phyloP scores from a whole-genome alignment of 1,139 yeast genomes.

The Taphrina deformans region DNA sequence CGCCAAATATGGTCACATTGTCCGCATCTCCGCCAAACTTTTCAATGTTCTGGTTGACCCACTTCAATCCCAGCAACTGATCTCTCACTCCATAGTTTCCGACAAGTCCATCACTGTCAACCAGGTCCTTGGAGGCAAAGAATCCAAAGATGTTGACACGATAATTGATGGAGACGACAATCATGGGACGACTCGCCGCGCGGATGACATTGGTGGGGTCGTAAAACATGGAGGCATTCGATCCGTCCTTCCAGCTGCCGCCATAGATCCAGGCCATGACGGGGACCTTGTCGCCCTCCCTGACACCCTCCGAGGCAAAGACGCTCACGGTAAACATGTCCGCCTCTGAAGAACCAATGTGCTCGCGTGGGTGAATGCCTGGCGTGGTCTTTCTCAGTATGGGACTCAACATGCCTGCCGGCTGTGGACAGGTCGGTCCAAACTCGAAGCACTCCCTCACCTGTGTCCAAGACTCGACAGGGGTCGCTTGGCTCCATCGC shows the following conservation, averaged over 20 bases:
- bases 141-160: slow-evolving; percentile 47
- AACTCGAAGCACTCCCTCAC: slow-evolving; percentile 17
- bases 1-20: slow-evolving; percentile 47
- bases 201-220: slow-evolving; percentile 45
- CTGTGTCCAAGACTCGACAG: slow-evolving; percentile 12
- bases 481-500: slow-evolving; percentile 22
- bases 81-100: slow-evolving; percentile 47
- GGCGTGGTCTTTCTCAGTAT: slow-evolving; percentile 1
- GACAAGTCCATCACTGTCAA: slow-evolving; percentile 36
- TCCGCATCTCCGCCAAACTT: slow-evolving; percentile 47
- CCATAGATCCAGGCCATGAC: slow-evolving; percentile 50
- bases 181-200: slow-evolving; percentile 40
- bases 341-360: slow-evolving; percentile 22
- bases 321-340: slow-evolving; percentile 23
- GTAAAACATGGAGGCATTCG: slow-evolving; percentile 44
- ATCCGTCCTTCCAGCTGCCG: slow-evolving; percentile 47
- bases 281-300: slow-evolving; percentile 38
- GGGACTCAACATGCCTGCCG: neutral
- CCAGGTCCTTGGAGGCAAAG: slow-evolving; percentile 40
- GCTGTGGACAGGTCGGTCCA: slow-evolving; percentile 24
- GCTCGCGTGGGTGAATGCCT: slow-evolving; percentile 3
- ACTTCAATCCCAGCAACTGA: slow-evolving; percentile 45
- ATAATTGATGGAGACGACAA: slow-evolving; percentile 48
- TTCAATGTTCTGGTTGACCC: slow-evolving; percentile 47
- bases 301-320: slow-evolving; percentile 20